Evolutionary conservation across 2,329 filamentous ascomycete species (phyloP), one percentile per base, ranked within the genome.

Genomic region (Botrytis galanthina): DNA sequence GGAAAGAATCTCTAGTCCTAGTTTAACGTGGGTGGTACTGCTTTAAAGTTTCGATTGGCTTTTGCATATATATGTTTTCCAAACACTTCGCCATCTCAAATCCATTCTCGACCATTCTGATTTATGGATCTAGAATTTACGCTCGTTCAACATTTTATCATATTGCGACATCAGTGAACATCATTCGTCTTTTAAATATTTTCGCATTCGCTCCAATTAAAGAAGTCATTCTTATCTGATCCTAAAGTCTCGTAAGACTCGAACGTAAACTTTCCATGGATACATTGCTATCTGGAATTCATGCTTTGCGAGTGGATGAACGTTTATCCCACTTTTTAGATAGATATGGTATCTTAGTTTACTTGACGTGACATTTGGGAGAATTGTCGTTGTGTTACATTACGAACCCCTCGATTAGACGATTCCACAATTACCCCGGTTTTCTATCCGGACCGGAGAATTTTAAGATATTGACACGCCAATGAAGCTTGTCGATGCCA

Each of bases 341-440:
- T 66, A 12, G 7, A 3, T 35, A 16, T 1, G 20, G 18, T 22
- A 48, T 12, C 32, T 32, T 22, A 68, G 39, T 39, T 16, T 9
- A 16, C 22, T 48, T 68, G 71, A 72, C 71, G 71, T 72, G 71
- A 68, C 51, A 61, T 39, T n/a, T 54, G 16, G 35, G 29, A 18
- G 14, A 68, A 29, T n/a, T 72, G 22, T 54, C 61, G 70, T 60
- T 48, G 60, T 48, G 32, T 46, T 60, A 12, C 51, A 68, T 37
- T 22, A 4, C 8, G 14, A 54, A 68, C 62, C 62, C 37, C 71
- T 72, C 71, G 60, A 39, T 70, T 57, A 70, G n/a, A 6, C 57
- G 42, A 35, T 22, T 12, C 48, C 64, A 18, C 32, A 54, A n/a
- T 22, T 57, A 22, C 64, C 35, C 48, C 64, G 37, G 26, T 29